Evolutionary conservation across 129 eudicot species (phyloP).

Genomic region (Kitagawia praeruptora): DNA sequence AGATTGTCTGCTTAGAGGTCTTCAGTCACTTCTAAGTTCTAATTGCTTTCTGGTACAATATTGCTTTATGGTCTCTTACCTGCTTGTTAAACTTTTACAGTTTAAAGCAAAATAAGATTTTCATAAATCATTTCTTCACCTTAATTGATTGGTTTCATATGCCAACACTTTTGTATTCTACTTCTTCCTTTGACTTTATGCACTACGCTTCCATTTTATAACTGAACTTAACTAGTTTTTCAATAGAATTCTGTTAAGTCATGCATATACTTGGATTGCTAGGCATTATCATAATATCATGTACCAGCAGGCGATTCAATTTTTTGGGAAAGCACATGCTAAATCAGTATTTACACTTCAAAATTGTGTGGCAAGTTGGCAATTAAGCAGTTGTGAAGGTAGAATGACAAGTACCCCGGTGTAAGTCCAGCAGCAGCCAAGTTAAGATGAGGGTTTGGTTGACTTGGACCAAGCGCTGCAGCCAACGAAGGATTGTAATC

Average conservation of each 20-base stretch:
- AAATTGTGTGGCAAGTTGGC: neutral
- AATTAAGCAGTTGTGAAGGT: neutral
- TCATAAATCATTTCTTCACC: too few relatives aligned
- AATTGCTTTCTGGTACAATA: too few relatives aligned
- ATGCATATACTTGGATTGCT: neutral
- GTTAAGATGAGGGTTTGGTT: constrained; percentile 78
- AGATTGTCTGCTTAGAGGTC: neutral
- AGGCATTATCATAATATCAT: neutral
- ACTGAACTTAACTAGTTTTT: neutral
- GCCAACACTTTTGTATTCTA: neutral
- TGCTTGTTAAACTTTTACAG: neutral
- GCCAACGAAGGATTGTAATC: constrained; percentile 89
- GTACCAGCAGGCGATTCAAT: neutral
- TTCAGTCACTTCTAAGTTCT: neutral
- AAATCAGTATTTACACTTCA: neutral
- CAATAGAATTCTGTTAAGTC: neutral
- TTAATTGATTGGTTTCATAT: too few relatives aligned
- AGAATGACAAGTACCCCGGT: constrained; percentile 40
- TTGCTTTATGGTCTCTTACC: neutral
- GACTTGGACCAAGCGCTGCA: constrained; percentile 92
- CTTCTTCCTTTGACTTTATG: neutral
- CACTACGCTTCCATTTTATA: neutral
- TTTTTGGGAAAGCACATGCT: neutral
- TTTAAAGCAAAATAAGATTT: too few relatives aligned
- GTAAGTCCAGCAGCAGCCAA: constrained; percentile 86